Base-by-base conservation (phyloP, 768 basidiomycete species). In the Polyporus arcularius region DNA sequence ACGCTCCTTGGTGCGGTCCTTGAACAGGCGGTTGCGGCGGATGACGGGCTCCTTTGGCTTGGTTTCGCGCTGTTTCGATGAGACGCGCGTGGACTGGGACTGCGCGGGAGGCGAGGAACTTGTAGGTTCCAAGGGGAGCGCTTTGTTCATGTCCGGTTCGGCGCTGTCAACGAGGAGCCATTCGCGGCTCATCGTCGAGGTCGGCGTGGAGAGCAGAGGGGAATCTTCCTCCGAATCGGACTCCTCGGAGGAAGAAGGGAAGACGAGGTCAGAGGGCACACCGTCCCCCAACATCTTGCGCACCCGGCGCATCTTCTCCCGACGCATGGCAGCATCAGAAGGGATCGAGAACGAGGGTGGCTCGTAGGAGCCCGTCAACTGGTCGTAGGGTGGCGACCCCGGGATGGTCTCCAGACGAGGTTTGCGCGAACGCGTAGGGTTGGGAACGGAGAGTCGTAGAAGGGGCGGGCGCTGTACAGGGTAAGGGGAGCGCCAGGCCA, bases 291-390 rank as follows among this genome's bases (percentile, higher is more conserved):
- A 78, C 65, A 74, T 85, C 67, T 79, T 82, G 53, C 83, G 78
- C 52, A 90, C 74, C 35, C 83, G 77, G 51, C 87, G 86, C 79
- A 90, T 83, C 71, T 88, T 90, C 64, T 76, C 74, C 49, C 82
- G 79, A 26, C 85, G 79, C 15, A 78, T 50, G 46, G 71, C 68
- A 18, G 71, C 74, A 4, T 78, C 66, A 7, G 82, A 78, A 2
- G 80, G 75, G 41, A 83, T 76, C 26, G 66, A 66, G 68, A 82
- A 79, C 1, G 70, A 67, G 11, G 61, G 60, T 5, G 60, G 53
- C 28, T 61, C 50, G 16, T 47, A 50, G 0, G 54, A 40, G 26
- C 46, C n/a, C 11, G 49, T 7, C 40, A 55, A 7, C 35, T 55
- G 40, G 48, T 58, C 51, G 55, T 50, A 60, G 4, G 62, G 54